These are phyloP conservation scores for Pseudotsuga menziesii DNA, from an alignment of 75 land plant species.

Conservation along the genomic window DNA sequence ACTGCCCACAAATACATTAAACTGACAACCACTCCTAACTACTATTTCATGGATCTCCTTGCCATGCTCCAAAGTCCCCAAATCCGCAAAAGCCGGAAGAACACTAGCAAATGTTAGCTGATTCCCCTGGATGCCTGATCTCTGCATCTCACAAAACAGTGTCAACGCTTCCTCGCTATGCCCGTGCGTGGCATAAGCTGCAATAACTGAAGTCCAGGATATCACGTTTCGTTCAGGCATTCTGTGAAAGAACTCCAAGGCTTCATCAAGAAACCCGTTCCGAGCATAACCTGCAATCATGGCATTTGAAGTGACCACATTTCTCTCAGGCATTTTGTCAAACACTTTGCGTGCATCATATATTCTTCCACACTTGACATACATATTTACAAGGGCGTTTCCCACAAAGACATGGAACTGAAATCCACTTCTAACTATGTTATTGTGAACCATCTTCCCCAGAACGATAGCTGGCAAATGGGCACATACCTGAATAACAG, in stretches of 20 bases:
- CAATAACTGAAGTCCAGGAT: constrained; percentile 37
- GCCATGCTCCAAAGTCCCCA: constrained; percentile 12
- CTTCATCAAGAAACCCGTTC: constrained; percentile 3
- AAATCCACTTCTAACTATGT: neutral
- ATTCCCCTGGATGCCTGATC: constrained; percentile 20
- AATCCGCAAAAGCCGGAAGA: constrained; percentile 26
- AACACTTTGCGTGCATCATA: constrained; percentile 20
- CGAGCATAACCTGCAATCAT: constrained; percentile 24
- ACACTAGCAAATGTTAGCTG: constrained; percentile 43
- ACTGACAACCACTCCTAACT: constrained; percentile 23
- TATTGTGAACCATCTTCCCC: too few species aligned
- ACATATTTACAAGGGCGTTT: constrained; percentile 22
- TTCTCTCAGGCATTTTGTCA: constrained; percentile 19
- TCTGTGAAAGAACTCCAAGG: constrained; percentile 15
- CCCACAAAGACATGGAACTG: constrained; percentile 30
- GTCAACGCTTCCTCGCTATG: constrained; percentile 6
- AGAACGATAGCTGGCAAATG: neutral
- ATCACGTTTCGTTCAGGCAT: constrained; percentile 14
- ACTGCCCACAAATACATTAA: constrained; percentile 33
- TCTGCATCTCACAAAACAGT: constrained; percentile 22
- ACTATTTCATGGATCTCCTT: constrained; percentile 29
- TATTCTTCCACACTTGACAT: constrained; percentile 10
- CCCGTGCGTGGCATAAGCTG: constrained; percentile 23
- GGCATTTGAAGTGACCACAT: constrained; percentile 41
- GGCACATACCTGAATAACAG: constrained; percentile 10